Base-by-base conservation (phyloP, 768 basidiomycete genomes). In the Pulveroboletus sp. region DNA sequence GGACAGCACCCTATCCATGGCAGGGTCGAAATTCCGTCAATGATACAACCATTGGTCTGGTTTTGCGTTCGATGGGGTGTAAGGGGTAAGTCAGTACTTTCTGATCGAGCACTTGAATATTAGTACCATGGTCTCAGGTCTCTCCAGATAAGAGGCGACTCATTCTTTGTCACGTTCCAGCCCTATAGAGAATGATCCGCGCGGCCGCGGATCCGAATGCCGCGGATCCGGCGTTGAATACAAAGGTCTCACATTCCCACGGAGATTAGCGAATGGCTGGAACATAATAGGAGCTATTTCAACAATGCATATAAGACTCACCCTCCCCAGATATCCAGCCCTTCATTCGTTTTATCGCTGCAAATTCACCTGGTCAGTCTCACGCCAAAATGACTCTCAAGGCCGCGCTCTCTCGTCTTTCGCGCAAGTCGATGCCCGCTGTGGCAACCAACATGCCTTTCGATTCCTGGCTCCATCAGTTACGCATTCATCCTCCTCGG, bases 271-370 rank as follows among this genome's bases (percentile, higher is more conserved):
- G 29, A 43, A 48, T 48, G 44, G 47, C 26, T 44, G 20, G n/a
- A 29, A 34, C 35, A 2, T 4, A 3, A 49, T 38, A 51, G 47
- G 50, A 32, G 39, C 39, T 50, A 5, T 8, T 24, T 49, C 34
- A 16, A 22, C 12, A 30, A 43, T 24, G 34, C 32, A 50, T 50
- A 43, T n/a, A 32, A 43, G 10, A 7, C 6, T 17, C 8, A 3
- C 17, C 29, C 26, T 10, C 16, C 10, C n/a, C 20, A 4, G 7
- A 3, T 0, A 1, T 19, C 17, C 0, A 1, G 23, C 13, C 9
- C 14, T 39, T 20, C 36, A n/a, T n/a, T n/a, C n/a, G n/a, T n/a
- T n/a, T n/a, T n/a, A n/a, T n/a, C n/a, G n/a, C n/a, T n/a, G n/a
- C n/a, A n/a, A n/a, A 1, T 20, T n/a, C 38, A 13, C 37, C 3